Evolutionary conservation across 768 basidiomycete species (phyloP), one percentile per base, ranked within the genome.

Genomic region (Mycena filopes): DNA sequence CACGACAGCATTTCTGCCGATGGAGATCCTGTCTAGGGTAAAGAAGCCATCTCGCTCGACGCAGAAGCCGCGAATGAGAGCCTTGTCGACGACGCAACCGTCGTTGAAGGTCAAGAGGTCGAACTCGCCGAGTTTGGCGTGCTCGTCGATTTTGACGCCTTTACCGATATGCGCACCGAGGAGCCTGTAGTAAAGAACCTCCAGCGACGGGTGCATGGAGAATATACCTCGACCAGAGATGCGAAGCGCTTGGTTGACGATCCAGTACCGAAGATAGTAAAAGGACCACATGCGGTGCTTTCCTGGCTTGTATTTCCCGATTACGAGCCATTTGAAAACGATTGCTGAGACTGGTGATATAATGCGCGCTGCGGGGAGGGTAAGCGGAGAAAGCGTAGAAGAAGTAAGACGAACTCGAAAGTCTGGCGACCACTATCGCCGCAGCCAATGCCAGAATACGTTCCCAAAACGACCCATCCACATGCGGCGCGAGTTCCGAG

Each of bases 1-100:
- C 41, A 83, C 66, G 16, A 78, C 73, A 9, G 80, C 80, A 40
- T 75, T 70, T 26, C 68, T 55, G 18, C 82, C 82, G 47, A 84
- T 74, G 6, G 71, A 73, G 41, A 83, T 74, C 10, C 69, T 71
- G 16, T 75, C 80, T n/a, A 84, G 76, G 13, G 79, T 79, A 72
- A 84, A 82, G 61, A 70, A 77, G 10, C 83, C 82, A 41, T 84
- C 80, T 29, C 79, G 75, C 67, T 84, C 83, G 12, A 83, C 81
- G 41, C 79, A 78, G 67, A 84, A 84, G 11, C 79, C 82, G 9
- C 83, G 79, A 18, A 83, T 70, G 3, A 78, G 70, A 0, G 80
- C 70, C 20, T 73, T 76, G 65, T 84, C 82, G 46, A 84, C 72
- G 21, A 78, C 75, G 64, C 80, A 81, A 16, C 79, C 83, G 67